These are phyloP conservation scores for Fusarium nygamai DNA, from an alignment of 2,329 filamentous ascomycete genomes.

Conservation along the genomic window DNA sequence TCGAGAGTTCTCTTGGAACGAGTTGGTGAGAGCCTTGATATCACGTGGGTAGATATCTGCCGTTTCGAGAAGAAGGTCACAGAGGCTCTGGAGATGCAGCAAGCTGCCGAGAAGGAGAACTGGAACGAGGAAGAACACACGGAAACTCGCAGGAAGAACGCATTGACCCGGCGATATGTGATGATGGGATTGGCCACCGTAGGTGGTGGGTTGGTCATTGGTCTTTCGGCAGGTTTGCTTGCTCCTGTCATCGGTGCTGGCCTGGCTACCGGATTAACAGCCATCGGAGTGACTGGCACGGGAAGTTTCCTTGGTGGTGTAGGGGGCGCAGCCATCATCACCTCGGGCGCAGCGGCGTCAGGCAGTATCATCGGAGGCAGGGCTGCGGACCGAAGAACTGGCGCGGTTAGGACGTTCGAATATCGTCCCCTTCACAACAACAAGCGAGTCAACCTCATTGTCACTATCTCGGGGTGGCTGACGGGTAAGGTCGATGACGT, in stretches of 20 bases:
- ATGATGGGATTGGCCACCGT: slow-evolving; percentile 98
- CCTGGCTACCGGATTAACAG: slow-evolving; percentile 92
- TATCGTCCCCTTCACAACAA: slow-evolving; percentile 98
- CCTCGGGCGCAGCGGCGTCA: slow-evolving; percentile 85
- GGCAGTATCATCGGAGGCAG: slow-evolving; percentile 87
- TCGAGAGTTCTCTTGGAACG: slow-evolving; percentile 86
- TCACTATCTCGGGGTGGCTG: slow-evolving; percentile 98
- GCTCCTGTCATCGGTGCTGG: slow-evolving; percentile 95
- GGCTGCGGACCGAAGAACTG: slow-evolving; percentile 87
- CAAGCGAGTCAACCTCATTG: slow-evolving; percentile 93
- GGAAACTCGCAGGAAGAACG: slow-evolving; percentile 82
- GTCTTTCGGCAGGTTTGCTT: slow-evolving; percentile 88
- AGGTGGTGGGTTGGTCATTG: slow-evolving; percentile 93
- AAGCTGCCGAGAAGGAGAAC: slow-evolving; percentile 91
- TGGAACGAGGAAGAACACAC: slow-evolving; percentile 98
- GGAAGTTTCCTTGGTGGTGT: slow-evolving; percentile 89
- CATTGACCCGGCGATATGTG: slow-evolving; percentile 84
- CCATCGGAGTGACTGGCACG: slow-evolving; percentile 91
- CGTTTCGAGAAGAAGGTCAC: slow-evolving; percentile 97
- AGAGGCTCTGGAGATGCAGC: slow-evolving; percentile 97
- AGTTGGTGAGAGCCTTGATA: slow-evolving; percentile 81
- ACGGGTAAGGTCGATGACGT: slow-evolving; percentile 98
- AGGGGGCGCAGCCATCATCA: slow-evolving; percentile 93
- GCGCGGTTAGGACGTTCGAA: slow-evolving; percentile 94
- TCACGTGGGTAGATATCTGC: slow-evolving; percentile 93